Conservation (phyloP, 1,284 basidiomycete species). For the Vanrija sp. region DNA sequence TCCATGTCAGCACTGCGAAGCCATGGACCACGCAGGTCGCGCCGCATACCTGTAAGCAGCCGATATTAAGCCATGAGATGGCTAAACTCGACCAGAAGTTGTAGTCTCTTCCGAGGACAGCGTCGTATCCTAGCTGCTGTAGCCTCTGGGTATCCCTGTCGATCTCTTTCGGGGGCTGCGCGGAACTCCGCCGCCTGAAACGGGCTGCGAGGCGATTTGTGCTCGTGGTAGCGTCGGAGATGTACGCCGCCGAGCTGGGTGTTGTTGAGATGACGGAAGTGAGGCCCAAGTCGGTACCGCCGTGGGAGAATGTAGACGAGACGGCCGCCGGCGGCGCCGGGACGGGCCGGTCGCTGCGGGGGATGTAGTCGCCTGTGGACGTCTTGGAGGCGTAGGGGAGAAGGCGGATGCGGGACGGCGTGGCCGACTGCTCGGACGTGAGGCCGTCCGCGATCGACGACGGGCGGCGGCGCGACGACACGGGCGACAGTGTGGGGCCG, state of each 20-base stretch:
- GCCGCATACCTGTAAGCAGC: slow-evolving; percentile 31
- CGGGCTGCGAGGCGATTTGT: not conserved
- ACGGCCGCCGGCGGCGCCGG: slow-evolving; percentile 28
- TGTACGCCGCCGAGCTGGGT: no score
- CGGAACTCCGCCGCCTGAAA: not conserved
- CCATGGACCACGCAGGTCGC: not conserved
- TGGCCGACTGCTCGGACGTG: not conserved
- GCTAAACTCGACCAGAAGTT: slow-evolving; percentile 47
- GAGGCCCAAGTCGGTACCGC: not conserved
- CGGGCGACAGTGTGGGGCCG: not conserved
- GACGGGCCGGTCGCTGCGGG: slow-evolving; percentile 30
- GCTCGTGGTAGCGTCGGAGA: not conserved
- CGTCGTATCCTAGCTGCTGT: slow-evolving; percentile 45
- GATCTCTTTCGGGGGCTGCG: slow-evolving; percentile 16
- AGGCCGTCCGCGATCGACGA: slow-evolving; percentile 1
- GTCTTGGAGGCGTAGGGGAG: slow-evolving; percentile 6
- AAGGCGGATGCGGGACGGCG: not conserved
- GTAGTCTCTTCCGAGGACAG: slow-evolving; percentile 46
- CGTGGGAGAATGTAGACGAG: not conserved
- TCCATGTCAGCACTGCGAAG: not conserved
- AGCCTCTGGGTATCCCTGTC: slow-evolving; percentile 41
- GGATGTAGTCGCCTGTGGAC: slow-evolving; percentile 17
- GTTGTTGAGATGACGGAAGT: not conserved
- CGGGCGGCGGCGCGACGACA: not conserved
- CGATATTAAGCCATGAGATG: slow-evolving; percentile 44